phyloP scores from a whole-genome alignment of 768 basidiomycete genomes.

The Boletus rex-veris region DNA sequence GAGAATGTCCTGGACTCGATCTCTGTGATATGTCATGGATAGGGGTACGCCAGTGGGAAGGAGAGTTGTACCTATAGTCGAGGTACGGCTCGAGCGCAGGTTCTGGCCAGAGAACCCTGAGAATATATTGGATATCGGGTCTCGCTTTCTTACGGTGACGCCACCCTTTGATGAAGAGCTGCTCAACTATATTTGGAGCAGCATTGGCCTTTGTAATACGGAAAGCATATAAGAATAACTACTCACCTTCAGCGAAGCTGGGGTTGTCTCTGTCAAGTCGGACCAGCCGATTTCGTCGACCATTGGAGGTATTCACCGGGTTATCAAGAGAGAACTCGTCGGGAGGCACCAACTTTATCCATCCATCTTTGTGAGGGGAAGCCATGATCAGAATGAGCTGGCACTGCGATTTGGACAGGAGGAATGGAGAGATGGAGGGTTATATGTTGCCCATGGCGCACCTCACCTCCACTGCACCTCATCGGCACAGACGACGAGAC shows the following conservation, averaged over 20 bases:
- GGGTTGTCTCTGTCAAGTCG: conserved; percentile 35
- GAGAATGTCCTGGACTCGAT: conserved; percentile 26
- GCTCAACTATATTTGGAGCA: conserved; percentile 39
- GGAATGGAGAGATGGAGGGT: conserved; percentile 2
- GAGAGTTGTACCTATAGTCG: conserved; percentile 39
- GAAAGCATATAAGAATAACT: background rate
- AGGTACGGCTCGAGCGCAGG: conserved; percentile 43
- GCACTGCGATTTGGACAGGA: background rate
- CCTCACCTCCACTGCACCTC: conserved; percentile 24
- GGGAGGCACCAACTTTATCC: conserved; percentile 27
- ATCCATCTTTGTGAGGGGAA: conserved; percentile 18
- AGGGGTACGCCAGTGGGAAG: conserved; percentile 16
- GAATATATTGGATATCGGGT: conserved; percentile 48
- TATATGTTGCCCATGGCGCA: conserved; percentile 21
- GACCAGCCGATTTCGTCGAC: conserved; percentile 42
- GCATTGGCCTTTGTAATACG: background rate
- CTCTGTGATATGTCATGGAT: conserved; percentile 14
- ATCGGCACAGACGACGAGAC: conserved; percentile 11
- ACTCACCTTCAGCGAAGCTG: conserved; percentile 41
- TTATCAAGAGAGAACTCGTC: conserved; percentile 40
- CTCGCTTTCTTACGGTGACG: conserved; percentile 49
- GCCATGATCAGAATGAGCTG: conserved; percentile 16
- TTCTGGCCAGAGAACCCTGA: conserved; percentile 48
- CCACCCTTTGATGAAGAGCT: conserved; percentile 52
- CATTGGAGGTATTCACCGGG: conserved; percentile 36